Percentiles rank a stretch among this genome's conserved stretches.
These are phyloP conservation scores for Trichoderma simmonsii DNA, from an alignment of 2,329 filamentous ascomycete species.

Conservation along the genomic window DNA sequence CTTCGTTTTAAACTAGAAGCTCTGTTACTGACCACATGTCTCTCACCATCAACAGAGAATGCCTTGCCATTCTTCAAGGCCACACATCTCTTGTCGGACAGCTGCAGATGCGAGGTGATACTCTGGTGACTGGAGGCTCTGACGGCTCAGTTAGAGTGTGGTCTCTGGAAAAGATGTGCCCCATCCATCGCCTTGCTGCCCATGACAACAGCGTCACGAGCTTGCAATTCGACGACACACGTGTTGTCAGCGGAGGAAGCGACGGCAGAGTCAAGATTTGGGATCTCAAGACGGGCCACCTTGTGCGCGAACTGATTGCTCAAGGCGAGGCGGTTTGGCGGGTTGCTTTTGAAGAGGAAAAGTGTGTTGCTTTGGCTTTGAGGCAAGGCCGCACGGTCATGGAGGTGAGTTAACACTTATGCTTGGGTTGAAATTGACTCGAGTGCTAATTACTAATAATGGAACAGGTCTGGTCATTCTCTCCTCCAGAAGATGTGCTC, in stretches of 20 bases:
- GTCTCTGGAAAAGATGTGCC: constrained; percentile 85
- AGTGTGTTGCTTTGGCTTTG: constrained; percentile 92
- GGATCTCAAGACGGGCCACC: constrained; percentile 87
- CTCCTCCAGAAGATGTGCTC: constrained; percentile 70
- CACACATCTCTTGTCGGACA: constrained; percentile 97
- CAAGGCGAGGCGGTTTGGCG: constrained; percentile 96
- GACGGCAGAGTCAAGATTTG: constrained; percentile 98
- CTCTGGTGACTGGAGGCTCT: constrained; percentile 90
- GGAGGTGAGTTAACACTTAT: constrained; percentile 67
- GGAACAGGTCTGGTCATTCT: constrained; percentile 85
- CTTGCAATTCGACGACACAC: constrained; percentile 91
- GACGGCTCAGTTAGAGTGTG: constrained; percentile 96
- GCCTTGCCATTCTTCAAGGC: constrained; percentile 88
- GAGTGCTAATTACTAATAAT: constrained; percentile 19
- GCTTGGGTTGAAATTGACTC: not conserved
- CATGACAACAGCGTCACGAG: constrained; percentile 99
- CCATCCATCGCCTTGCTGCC: constrained; percentile 90
- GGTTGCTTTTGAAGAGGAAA: constrained; percentile 97
- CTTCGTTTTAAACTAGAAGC: not conserved
- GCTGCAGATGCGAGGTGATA: constrained; percentile 91
- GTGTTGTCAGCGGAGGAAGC: constrained; percentile 92
- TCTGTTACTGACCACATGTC: constrained; percentile 30
- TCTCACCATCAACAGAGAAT: constrained; percentile 52
- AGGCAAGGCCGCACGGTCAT: constrained; percentile 85
- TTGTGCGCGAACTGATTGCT: constrained; percentile 86